Evolutionary conservation across 1,284 basidiomycete species (phyloP), one percentile per base, ranked within the genome.

Genomic region (Austroboletus novae-zelandiae): DNA sequence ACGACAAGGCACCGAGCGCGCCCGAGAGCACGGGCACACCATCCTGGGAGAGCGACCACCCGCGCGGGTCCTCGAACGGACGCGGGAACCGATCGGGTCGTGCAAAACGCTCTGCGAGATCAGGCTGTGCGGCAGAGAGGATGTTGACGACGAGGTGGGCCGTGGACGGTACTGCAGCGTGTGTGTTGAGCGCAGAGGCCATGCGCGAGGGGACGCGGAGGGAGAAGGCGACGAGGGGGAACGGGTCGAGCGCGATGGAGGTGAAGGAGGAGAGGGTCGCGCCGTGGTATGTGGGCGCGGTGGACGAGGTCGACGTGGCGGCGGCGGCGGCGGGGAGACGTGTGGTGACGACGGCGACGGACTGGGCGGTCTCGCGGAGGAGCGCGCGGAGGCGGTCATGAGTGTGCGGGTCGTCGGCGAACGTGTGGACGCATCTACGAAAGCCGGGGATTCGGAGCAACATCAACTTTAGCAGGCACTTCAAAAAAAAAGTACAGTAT

Each of bases 211-310:
- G 94, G n/a, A 93, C 77, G 29, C 91, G 84, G 13, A 96, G 77
- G 11, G 91, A 87, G 69, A 96, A 96, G 0, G 91, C 81, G 56
- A 97, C 81, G 52, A 96, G 79, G 0, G 94, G 92, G 58, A 85
- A 73, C 2, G 94, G 94, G 59, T 91, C 82, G 73, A 97, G 81
- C 1, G 93, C 84, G 59, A 96, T 84, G n/a, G 91, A 93, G 25
- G 91, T 85, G 66, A 96, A 92, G 0, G 93, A 95, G 6, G 94
- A 95, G 37, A 97, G 76, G 1, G 94, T 96, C 37, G 92, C 91
- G 55, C 94, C 94, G 68, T 96, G 93, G 58, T 75, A 86, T 6
- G 54, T 58, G 46, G 50, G 36, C 34, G 45, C n/a, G n/a, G n/a
- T n/a, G n/a, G n/a, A n/a, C n/a, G n/a, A n/a, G 25, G 40, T 11